Base-by-base conservation (phyloP, 352 stramenopile genomes). In the Phytophthora constricta region DNA sequence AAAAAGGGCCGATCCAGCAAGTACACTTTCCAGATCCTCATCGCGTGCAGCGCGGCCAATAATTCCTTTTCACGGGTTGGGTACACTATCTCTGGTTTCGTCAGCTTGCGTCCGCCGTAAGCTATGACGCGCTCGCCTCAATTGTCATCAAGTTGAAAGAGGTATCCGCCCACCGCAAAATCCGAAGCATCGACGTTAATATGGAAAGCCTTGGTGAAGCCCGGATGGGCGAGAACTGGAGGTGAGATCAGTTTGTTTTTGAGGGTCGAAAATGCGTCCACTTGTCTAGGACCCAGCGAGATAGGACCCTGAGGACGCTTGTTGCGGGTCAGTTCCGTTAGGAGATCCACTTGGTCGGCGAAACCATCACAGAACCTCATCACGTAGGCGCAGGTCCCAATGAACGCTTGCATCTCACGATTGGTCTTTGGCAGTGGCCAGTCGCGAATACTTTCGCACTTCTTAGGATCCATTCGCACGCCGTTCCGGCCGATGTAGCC, bases 391-490 rank as follows among this genome's bases (percentile, higher is more conserved):
- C 56, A 56, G 1, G 58, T 69, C 2, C 57, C 57, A 13, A 69
- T 16, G 28, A 62, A 59, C 0, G 57, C 47, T 26, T 68, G 61
- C 43, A 74, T 27, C 5, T 70, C 39, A 1, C 56, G 49, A 45
- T 73, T 70, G 4, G 54, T 60, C 3, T 26, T 28, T 9, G 57
- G 56, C 3, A 61, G 7, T 4, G 60, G 65, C 61, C 66, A 64
- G 4, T 57, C 46, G 2, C 25, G 46, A 16, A 51, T 73, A 28
- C 31, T 46, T 0, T 45, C 14, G 14, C 20, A 22, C 56, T 78
- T 78, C 3, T 51, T 43, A 14, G 59, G 51, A 25, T 69, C 62
- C 37, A 70, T 61, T 2, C 58, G 28, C 2, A 62, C 20, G 2
- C 61, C 66, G 13, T 72, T 9, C 5, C 20, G 23, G 1, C 58